These are phyloP conservation scores for Echium plantagineum DNA, from an alignment of 257 asterid species.

Conservation along the genomic window DNA sequence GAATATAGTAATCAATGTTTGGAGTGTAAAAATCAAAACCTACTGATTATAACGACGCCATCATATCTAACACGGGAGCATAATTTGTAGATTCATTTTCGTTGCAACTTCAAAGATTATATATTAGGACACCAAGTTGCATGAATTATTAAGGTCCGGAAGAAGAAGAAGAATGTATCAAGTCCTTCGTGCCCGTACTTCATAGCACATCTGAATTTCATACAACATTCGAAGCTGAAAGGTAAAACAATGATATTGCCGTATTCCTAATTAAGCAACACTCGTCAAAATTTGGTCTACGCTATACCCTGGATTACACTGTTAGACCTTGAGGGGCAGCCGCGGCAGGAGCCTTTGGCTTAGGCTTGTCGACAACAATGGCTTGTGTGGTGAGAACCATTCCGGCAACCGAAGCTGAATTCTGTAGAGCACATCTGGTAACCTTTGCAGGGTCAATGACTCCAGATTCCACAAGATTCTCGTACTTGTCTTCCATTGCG, in stretches of 20 bases:
- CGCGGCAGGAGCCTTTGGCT: conserved; percentile 39
- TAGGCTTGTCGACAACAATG: conserved; percentile 79
- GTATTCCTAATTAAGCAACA: not conserved
- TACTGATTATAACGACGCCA: too few species aligned
- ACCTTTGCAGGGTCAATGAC: conserved; percentile 96
- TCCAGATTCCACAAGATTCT: conserved; percentile 73
- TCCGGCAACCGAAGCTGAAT: conserved; percentile 89
- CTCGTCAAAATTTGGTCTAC: not conserved
- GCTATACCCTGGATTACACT: not conserved
- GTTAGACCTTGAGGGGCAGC: conserved; percentile 36
- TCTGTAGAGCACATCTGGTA: conserved; percentile 69
- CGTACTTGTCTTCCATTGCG: conserved; percentile 72
- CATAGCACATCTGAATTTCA: not conserved
- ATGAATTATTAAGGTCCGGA: too few species aligned
- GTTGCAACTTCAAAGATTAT: too few species aligned
- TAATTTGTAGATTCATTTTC: too few species aligned
- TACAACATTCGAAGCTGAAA: not conserved
- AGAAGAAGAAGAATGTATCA: too few species aligned
- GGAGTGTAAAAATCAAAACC: too few species aligned
- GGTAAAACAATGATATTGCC: not conserved
- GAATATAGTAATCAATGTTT: too few species aligned
- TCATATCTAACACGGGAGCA: too few species aligned
- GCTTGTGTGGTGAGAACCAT: conserved; percentile 98
- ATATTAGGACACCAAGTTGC: too few species aligned
- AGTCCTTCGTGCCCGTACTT: too few species aligned